Percentiles rank a stretch among this genome's conserved stretches.
Evolutionary conservation across 1,284 basidiomycete species (phyloP).

Genomic region (Dichomitus squalens): DNA sequence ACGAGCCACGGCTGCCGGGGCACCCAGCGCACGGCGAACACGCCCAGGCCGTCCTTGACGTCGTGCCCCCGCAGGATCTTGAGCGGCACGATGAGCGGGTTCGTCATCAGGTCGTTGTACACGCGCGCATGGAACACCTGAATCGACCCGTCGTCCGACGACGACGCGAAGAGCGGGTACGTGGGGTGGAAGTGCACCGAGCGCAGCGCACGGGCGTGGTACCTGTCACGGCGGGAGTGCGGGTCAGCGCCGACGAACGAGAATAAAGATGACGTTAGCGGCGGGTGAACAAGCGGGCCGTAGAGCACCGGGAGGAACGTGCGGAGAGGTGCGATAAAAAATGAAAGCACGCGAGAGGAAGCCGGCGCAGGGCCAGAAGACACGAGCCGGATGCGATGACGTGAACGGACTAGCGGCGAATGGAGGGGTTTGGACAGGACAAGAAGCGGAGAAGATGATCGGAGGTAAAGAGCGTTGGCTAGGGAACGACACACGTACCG

Average conservation of each 20-base stretch:
- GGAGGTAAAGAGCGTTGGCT: background rate
- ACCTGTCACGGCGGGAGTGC: slow-evolving; percentile 50
- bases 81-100: slow-evolving; percentile 95
- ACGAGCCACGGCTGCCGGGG: slow-evolving; percentile 91
- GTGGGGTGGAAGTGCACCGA: slow-evolving; percentile 91
- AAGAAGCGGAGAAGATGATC: background rate
- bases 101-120: slow-evolving; percentile 92
- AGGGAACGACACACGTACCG: slow-evolving; percentile 49
- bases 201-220: slow-evolving; percentile 92
- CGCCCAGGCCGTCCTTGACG: slow-evolving; percentile 85
- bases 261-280: background rate
- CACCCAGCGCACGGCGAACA: slow-evolving; percentile 91
- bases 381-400: background rate
- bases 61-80: slow-evolving; percentile 94
- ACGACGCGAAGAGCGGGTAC: slow-evolving; percentile 94
- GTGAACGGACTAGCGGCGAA: background rate
- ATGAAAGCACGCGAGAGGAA: slow-evolving; percentile 1
- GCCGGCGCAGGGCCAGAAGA: background rate
- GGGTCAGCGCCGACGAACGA: background rate
- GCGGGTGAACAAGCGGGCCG: background rate
- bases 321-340: slow-evolving; percentile 2
- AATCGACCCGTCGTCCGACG: slow-evolving; percentile 95
- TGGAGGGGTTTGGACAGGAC: background rate
- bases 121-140: slow-evolving; percentile 97
- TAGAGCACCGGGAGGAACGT: background rate